Conservation (phyloP, 352 stramenopile species). For the Phytophthora sansomeana region DNA sequence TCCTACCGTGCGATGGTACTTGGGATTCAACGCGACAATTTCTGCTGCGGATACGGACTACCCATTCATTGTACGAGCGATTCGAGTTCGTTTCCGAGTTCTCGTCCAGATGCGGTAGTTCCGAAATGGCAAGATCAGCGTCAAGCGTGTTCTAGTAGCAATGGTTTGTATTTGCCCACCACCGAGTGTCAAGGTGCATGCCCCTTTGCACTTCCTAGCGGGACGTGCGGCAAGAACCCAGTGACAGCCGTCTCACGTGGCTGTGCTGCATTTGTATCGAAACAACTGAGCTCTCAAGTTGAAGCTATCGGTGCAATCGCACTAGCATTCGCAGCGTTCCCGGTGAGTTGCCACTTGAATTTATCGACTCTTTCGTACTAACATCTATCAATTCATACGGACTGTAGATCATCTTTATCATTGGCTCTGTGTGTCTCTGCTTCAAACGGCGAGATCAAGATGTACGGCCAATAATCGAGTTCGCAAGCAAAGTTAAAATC, state of each 20-base stretch:
- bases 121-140: slow-evolving; percentile 36
- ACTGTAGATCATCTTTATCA: slow-evolving; percentile 53
- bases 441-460: slow-evolving; percentile 80
- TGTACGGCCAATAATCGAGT: slow-evolving; percentile 64
- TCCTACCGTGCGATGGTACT: slow-evolving; percentile 67
- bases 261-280: slow-evolving; percentile 60
- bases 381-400: not conserved
- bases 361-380: not conserved
- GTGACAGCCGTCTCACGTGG: slow-evolving; percentile 57
- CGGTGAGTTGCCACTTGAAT: slow-evolving; percentile 38
- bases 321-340: slow-evolving; percentile 53
- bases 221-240: slow-evolving; percentile 64
- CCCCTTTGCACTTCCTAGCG: slow-evolving; percentile 71
- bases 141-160: slow-evolving; percentile 37
- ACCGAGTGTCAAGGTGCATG: slow-evolving; percentile 59
- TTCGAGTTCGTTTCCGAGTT: slow-evolving; percentile 53
- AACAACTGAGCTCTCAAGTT: slow-evolving; percentile 49
- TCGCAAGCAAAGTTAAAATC: slow-evolving; percentile 61
- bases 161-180: slow-evolving; percentile 52
- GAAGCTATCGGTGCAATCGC: slow-evolving; percentile 50
- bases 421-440: slow-evolving; percentile 66
- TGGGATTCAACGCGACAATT: slow-evolving; percentile 65
- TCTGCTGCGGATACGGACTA: slow-evolving; percentile 75
- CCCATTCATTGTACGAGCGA: slow-evolving; percentile 61
- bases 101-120: slow-evolving; percentile 46